phyloP scores from a whole-genome alignment of 2,329 filamentous ascomycete genomes.

The Paecilomyces niveus region DNA sequence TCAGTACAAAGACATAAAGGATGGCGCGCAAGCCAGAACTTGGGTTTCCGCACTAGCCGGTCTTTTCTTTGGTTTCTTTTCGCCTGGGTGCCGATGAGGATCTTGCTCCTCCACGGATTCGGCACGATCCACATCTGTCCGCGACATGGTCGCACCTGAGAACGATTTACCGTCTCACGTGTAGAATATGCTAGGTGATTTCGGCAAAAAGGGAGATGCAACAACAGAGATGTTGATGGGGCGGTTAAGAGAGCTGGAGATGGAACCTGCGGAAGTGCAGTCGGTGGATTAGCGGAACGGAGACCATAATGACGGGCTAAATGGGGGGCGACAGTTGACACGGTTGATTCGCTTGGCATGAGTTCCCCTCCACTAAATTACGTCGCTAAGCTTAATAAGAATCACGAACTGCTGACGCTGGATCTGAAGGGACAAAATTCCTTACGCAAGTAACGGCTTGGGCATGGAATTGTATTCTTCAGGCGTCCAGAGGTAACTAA shows the following conservation, averaged over 20 bases:
- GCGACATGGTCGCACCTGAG: slow-evolving; percentile 32
- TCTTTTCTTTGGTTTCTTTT: slow-evolving; percentile 84
- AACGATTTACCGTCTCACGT: slow-evolving; percentile 3
- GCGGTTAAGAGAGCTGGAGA: neutral
- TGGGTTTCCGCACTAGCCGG: slow-evolving; percentile 66
- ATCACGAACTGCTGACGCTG: neutral
- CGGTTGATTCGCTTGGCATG: neutral
- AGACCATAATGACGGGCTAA: neutral
- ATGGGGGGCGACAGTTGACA: neutral
- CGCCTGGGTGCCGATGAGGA: slow-evolving; percentile 32
- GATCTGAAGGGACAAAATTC: neutral
- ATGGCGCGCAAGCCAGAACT: neutral
- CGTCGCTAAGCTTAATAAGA: neutral
- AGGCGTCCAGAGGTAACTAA: neutral
- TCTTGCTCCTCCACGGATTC: slow-evolving; percentile 41
- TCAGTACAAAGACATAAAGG: neutral
- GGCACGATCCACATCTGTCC: slow-evolving; percentile 30
- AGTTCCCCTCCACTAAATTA: neutral
- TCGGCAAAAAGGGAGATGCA: neutral
- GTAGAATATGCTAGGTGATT: neutral
- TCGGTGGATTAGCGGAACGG: neutral
- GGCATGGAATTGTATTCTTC: neutral
- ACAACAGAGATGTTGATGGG: neutral
- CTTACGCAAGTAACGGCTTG: no score
- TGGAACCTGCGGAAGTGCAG: neutral